Evolutionary conservation across 768 basidiomycete species (phyloP).

Genomic region (Clathrus columnatus): DNA sequence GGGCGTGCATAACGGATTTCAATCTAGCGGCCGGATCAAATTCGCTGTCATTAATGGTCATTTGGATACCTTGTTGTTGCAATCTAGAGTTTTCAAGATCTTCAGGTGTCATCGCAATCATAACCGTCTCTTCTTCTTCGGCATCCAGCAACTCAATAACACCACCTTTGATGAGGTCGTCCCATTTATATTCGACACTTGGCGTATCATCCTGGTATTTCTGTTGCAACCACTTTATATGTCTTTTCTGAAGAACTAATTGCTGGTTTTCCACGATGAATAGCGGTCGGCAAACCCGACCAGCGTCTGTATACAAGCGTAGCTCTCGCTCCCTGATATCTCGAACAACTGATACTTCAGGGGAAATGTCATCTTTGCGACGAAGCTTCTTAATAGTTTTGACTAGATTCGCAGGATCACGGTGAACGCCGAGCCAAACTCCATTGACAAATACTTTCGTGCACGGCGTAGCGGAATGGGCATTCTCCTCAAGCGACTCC

Average conservation of each 20-base stretch:
- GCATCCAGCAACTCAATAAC: conserved; percentile 93
- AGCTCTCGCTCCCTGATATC: conserved; percentile 96
- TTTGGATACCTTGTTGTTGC: conserved; percentile 49
- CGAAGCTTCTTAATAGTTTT: conserved; percentile 89
- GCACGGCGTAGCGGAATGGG: conserved; percentile 68
- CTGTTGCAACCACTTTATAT: conserved; percentile 63
- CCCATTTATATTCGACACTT: conserved; percentile 57
- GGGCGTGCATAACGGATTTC: conserved; percentile 75
- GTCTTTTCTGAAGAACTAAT: conserved; percentile 73
- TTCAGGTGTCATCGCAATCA: conserved; percentile 98
- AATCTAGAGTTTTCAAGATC: conserved; percentile 82
- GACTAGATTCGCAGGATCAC: conserved; percentile 86
- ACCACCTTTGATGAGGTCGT: conserved; percentile 74
- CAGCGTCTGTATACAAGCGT: conserved; percentile 91
- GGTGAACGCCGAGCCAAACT: conserved; percentile 99
- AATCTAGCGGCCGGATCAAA: conserved; percentile 84
- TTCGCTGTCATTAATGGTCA: conserved; percentile 53
- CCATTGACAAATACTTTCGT: conserved; percentile 99
- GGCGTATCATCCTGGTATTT: conserved; percentile 43
- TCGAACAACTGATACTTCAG: conserved; percentile 94
- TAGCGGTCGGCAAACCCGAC: conserved; percentile 91
- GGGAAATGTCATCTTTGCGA: conserved; percentile 88
- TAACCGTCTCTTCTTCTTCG: conserved; percentile 98
- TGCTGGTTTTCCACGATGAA: conserved; percentile 95
- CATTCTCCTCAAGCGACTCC: conserved; percentile 90